phyloP scores from a whole-genome alignment of 257 asterid species.

The Lantana camara region DNA sequence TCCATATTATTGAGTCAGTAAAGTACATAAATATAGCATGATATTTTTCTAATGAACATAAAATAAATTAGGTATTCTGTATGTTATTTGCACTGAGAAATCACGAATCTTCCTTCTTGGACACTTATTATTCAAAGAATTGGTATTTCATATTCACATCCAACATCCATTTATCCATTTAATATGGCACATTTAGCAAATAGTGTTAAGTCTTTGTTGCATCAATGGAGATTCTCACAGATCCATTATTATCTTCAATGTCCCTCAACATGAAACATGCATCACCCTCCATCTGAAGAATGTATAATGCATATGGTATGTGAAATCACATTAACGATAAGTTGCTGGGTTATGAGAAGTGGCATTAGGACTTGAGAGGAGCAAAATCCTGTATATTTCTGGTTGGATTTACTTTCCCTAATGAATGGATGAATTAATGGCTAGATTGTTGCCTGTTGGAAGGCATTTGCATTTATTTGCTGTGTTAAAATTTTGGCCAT shows the following conservation, averaged over 20 bases:
- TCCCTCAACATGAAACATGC: slow-evolving; percentile 10
- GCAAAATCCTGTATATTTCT: slow-evolving; percentile 1
- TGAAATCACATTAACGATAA: slow-evolving; percentile 21
- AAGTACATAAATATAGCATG: not conserved
- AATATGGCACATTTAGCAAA: not conserved
- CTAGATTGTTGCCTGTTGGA: not conserved
- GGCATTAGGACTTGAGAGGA: not conserved
- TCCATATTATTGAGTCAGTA: not conserved
- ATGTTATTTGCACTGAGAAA: slow-evolving; percentile 5
- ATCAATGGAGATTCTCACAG: not conserved
- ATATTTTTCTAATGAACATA: not conserved
- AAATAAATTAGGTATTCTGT: not conserved
- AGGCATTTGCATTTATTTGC: slow-evolving; percentile 15
- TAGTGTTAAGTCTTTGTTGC: not conserved
- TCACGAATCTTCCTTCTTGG: not conserved
- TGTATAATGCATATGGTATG: slow-evolving; percentile 16
- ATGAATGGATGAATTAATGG: not conserved
- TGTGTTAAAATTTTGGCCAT: slow-evolving; percentile 16
- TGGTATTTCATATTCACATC: not conserved
- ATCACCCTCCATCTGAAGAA: not conserved
- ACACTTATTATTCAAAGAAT: not conserved
- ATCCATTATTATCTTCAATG: not conserved
- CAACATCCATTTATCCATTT: not conserved
- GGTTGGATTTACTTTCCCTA: slow-evolving; percentile 10
- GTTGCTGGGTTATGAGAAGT: not conserved